Conservation (phyloP, 2,329 filamentous ascomycete genomes). For the Geosmithia putterillii region DNA sequence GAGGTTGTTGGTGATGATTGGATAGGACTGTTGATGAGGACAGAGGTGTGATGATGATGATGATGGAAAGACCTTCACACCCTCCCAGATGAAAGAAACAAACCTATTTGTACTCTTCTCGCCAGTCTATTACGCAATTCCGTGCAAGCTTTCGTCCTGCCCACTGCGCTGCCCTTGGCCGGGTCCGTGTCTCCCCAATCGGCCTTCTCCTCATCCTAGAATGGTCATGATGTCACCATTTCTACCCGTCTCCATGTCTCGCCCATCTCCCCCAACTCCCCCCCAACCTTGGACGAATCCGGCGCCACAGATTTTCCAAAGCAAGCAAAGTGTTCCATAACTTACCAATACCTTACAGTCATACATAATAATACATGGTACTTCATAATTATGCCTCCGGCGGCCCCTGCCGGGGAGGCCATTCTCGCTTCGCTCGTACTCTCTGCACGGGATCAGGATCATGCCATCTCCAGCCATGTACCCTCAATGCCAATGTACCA, state of each 20-base stretch:
- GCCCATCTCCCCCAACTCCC: background rate
- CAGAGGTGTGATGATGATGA: background rate
- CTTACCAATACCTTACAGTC: too few species aligned
- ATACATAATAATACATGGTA: too few species aligned
- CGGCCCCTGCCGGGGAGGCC: too few species aligned
- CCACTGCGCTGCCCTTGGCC: background rate
- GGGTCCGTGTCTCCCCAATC: background rate
- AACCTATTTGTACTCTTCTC: constrained; percentile 1
- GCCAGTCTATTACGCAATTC: background rate
- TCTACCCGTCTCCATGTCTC: background rate
- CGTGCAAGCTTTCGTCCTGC: background rate
- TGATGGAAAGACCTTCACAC: background rate
- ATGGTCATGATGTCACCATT: constrained; percentile 3
- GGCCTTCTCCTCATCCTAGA: background rate
- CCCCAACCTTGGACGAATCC: background rate
- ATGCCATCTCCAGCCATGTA: too few species aligned
- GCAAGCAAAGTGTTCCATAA: too few species aligned
- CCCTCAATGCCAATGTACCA: too few species aligned
- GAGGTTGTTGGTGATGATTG: constrained; percentile 3
- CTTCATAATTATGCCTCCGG: too few species aligned
- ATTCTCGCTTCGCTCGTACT: too few species aligned
- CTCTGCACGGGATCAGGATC: too few species aligned
- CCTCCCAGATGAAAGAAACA: background rate
- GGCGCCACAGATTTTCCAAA: background rate
- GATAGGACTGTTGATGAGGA: background rate